These are phyloP conservation scores for Vanrija pseudolonga DNA, from an alignment of 1,284 basidiomycete genomes.

Conservation along the genomic window DNA sequence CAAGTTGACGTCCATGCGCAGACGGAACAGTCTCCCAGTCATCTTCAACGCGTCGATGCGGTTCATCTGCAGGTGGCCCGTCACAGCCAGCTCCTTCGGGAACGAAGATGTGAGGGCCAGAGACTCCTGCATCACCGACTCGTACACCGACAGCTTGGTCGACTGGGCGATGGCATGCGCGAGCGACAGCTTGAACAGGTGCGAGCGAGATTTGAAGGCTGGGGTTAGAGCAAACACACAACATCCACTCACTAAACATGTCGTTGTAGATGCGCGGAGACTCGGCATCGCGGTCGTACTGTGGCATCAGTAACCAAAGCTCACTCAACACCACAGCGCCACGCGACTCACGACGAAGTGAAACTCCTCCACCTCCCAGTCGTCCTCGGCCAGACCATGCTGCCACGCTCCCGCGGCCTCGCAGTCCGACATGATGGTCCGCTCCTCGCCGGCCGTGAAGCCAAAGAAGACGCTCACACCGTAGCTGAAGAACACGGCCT, in stretches of 20 bases:
- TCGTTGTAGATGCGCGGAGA: constrained; percentile 74
- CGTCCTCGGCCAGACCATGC: constrained; percentile 56
- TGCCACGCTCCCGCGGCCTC: constrained; percentile 66
- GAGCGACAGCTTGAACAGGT: constrained; percentile 69
- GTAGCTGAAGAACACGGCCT: constrained; percentile 76
- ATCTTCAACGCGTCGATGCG: constrained; percentile 80
- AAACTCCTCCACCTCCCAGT: constrained; percentile 87
- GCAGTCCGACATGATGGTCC: constrained; percentile 74
- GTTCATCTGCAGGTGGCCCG: constrained; percentile 72
- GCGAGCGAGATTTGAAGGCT: constrained; percentile 86
- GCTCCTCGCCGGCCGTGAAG: constrained; percentile 68
- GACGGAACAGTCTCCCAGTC: constrained; percentile 81
- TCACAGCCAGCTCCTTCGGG: constrained; percentile 75
- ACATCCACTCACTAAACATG: constrained; percentile 48
- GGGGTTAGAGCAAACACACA: constrained; percentile 50
- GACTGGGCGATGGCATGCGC: constrained; percentile 93
- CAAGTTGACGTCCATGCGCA: constrained; percentile 85
- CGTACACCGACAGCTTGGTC: constrained; percentile 79
- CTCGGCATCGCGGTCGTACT: constrained; percentile 81
- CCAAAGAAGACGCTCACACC: constrained; percentile 86
- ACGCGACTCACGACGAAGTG: constrained; percentile 67
- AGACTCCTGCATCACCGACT: constrained; percentile 73
- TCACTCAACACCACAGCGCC: neutral
- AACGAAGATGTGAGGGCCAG: constrained; percentile 77
- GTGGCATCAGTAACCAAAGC: constrained; percentile 15